These are phyloP conservation scores for Beauveria bassiana DNA, from an alignment of 2,329 filamentous ascomycete genomes.

Conservation along the genomic window DNA sequence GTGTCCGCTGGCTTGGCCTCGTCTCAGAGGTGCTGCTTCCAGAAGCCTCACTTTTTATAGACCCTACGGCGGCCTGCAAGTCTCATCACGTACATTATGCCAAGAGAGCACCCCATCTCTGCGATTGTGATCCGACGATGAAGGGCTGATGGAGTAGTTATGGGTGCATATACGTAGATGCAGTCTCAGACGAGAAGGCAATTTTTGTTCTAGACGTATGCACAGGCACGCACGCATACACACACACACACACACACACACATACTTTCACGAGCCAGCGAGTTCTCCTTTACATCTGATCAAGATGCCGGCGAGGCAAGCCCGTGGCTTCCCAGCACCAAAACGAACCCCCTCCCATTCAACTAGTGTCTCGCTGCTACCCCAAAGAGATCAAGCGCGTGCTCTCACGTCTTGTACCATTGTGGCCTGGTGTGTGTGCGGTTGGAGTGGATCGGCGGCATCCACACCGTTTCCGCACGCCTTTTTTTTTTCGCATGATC, in stretches of 20 bases:
- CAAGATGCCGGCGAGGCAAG: not conserved
- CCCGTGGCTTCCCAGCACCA: not conserved
- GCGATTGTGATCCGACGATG: not conserved
- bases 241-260: not conserved
- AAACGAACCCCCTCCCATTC: not conserved
- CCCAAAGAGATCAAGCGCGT: slow-evolving; percentile 2
- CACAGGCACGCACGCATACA: not conserved
- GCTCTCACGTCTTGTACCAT: not conserved
- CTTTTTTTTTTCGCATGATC: not conserved
- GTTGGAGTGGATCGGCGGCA: slow-evolving; percentile 6
- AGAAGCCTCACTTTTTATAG: not conserved
- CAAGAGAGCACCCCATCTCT: not conserved
- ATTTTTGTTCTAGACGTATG: not conserved
- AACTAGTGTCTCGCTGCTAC: not conserved
- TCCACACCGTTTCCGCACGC: not conserved
- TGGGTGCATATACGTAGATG: not conserved
- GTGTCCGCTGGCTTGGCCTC: not conserved
- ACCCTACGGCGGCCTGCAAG: not conserved
- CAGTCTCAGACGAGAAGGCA: not conserved
- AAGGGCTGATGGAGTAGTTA: not conserved
- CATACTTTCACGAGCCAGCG: not conserved
- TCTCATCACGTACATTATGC: not conserved
- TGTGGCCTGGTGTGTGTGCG: not conserved
- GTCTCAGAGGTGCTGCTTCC: not conserved
- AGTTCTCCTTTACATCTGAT: not conserved